phyloP scores from a whole-genome alignment of 2,329 filamentous ascomycete species.

The Penicillium nordicum region DNA sequence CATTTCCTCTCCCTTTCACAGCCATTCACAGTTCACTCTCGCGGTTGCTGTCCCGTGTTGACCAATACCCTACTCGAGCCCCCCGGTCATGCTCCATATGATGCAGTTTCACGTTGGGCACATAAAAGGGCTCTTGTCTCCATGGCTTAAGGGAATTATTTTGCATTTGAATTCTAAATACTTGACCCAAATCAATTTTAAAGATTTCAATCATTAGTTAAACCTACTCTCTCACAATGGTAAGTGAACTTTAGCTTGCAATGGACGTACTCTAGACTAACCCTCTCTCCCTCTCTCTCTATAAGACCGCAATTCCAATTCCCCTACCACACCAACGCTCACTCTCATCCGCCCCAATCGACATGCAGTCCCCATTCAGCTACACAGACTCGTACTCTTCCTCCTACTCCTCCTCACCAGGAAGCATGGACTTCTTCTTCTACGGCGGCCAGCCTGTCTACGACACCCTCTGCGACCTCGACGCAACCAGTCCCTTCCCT shows the following conservation, averaged over 20 bases:
- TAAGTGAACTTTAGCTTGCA: conserved; percentile 6
- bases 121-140: conserved; percentile 6
- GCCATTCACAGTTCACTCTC: not conserved
- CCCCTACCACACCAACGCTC: conserved; percentile 1
- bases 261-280: conserved; percentile 9
- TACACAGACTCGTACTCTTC: conserved; percentile 20
- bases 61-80: not conserved
- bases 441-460: conserved; percentile 20
- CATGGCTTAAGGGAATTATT: not conserved
- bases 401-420: conserved; percentile 22
- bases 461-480: conserved; percentile 18
- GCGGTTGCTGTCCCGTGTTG: conserved; percentile 3
- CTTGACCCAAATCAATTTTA: not conserved
- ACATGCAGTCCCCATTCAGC: conserved; percentile 22
- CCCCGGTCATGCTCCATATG: conserved; percentile 2
- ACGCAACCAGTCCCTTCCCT: conserved; percentile 14
- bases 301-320: conserved; percentile 18
- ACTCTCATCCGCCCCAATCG: conserved; percentile 5
- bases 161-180: not conserved
- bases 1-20: not conserved
- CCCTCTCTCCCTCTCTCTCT: not conserved
- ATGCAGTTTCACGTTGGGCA: not conserved
- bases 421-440: conserved; percentile 26
- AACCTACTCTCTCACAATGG: conserved; percentile 17
- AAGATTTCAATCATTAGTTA: conserved; percentile 8